phyloP scores from a whole-genome alignment of 2,329 filamentous ascomycete genomes.

The Cordyceps cateniannulata region DNA sequence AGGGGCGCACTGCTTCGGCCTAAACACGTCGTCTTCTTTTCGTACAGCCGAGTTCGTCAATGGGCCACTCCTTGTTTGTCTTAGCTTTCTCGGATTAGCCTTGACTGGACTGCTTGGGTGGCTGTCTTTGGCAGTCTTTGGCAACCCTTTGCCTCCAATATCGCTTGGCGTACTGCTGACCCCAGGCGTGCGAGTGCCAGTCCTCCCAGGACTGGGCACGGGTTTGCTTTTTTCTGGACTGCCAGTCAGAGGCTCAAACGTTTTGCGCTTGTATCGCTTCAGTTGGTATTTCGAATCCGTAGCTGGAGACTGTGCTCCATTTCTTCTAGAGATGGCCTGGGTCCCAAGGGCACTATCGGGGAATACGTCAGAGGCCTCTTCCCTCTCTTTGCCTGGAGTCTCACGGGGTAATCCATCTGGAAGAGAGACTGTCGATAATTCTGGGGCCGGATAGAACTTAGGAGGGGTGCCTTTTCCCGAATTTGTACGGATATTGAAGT shows the following conservation, averaged over 20 bases:
- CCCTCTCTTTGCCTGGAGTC: neutral
- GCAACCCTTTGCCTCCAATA: neutral
- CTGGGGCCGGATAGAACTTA: neutral
- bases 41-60: neutral
- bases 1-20: neutral
- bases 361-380: neutral
- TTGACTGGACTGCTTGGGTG: neutral
- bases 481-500: neutral
- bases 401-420: too few species aligned
- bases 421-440: neutral
- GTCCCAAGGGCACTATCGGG: neutral
- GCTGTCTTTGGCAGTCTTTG: neutral
- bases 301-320: neutral
- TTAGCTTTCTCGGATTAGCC: neutral
- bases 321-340: neutral
- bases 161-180: neutral
- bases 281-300: conserved; percentile 11
- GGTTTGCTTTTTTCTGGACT: neutral
- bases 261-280: conserved; percentile 6
- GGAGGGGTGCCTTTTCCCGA: conserved; percentile 1
- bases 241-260: neutral
- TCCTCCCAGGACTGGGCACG: neutral
- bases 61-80: conserved; percentile 3
- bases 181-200: neutral
- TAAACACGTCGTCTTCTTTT: conserved; percentile 2